Evolutionary conservation across 1,284 basidiomycete genomes (phyloP).

Genomic region (Heterobasidion parviporum): DNA sequence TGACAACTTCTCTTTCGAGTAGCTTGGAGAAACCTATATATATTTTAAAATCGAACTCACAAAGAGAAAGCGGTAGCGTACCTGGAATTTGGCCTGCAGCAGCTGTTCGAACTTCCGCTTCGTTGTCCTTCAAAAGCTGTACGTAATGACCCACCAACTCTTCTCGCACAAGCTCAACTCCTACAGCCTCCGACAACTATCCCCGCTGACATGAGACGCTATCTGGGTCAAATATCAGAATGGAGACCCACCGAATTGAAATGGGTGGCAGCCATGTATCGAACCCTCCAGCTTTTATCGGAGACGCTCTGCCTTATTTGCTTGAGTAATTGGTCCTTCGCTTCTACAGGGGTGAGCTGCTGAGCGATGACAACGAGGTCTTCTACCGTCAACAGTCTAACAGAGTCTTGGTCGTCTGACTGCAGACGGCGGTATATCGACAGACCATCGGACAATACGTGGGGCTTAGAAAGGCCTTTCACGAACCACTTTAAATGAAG

Average conservation of each 20-base stretch:
- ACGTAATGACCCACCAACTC: slow-evolving; percentile 94
- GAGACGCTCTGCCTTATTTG: slow-evolving; percentile 83
- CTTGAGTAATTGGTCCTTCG: slow-evolving; percentile 86
- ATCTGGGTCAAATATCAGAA: not conserved
- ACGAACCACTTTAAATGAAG: slow-evolving; percentile 54
- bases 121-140: slow-evolving; percentile 93
- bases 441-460: slow-evolving; percentile 83
- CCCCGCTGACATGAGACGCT: not conserved
- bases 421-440: slow-evolving; percentile 94
- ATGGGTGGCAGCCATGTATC: slow-evolving; percentile 98
- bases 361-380: slow-evolving; percentile 91
- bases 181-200: slow-evolving; percentile 88
- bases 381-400: slow-evolving; percentile 92
- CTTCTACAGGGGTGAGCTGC: slow-evolving; percentile 78
- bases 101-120: slow-evolving; percentile 97
- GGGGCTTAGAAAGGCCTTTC: slow-evolving; percentile 68
- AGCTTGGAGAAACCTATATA: slow-evolving; percentile 86
- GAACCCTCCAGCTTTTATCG: slow-evolving; percentile 98
- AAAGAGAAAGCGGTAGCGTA: slow-evolving; percentile 20
- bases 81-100: slow-evolving; percentile 96
- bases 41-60: not conserved
- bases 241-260: slow-evolving; percentile 76
- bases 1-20: slow-evolving; percentile 90
- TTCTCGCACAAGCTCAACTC: slow-evolving; percentile 86
- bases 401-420: slow-evolving; percentile 97